Evolutionary conservation across 352 stramenopile genomes (phyloP), one percentile per base, ranked within the genome.

Genomic region (Phytophthora melonis): DNA sequence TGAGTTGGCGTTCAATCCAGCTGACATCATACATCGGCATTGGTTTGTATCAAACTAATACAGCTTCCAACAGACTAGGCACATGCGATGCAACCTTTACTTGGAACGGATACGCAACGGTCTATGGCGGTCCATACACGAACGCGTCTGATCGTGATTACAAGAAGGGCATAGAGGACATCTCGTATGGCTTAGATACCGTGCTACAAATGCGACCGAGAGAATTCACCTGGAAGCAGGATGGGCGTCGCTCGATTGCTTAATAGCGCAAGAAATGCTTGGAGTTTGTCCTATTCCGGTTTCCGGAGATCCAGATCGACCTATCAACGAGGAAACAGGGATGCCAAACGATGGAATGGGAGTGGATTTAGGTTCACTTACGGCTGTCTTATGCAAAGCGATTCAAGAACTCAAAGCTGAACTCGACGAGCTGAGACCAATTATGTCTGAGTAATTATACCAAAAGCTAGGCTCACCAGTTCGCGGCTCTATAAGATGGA

Each of bases 161-260:
- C 27, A 65, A 65, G 8, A 18, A 11, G 27, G 25, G 58, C 27
- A 65, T 65, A 10, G 9, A 23, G 0, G 58, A 56, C 45, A 57
- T 57, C 3, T 18, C 25, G 1, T 58, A 65, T 30, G 58, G 39
- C 1, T 41, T 55, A 19, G 11, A 11, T 21, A 14, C 27, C 3
- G 11, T 63, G 0, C 18, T 63, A 4, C 5, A 16, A 0, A 63
- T 63, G n/a, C 18, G 25, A 14, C 56, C 56, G 5, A 52, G 23
- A 18, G 23, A n/a, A 7, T 63, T 34, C 36, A 3, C 5, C 0
- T 14, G 36, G 6, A 53, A 32, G 14, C 5, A n/a, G 27, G 27
- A 53, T 6, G 32, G 55, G 1, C 18, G 5, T 1, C 27, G 6
- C 3, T 11, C 43, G 7, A 25, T 63, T 16, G 57, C 2, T 63